Base-by-base conservation (phyloP, 2,329 filamentous ascomycete species). In the Neonectria hederae region DNA sequence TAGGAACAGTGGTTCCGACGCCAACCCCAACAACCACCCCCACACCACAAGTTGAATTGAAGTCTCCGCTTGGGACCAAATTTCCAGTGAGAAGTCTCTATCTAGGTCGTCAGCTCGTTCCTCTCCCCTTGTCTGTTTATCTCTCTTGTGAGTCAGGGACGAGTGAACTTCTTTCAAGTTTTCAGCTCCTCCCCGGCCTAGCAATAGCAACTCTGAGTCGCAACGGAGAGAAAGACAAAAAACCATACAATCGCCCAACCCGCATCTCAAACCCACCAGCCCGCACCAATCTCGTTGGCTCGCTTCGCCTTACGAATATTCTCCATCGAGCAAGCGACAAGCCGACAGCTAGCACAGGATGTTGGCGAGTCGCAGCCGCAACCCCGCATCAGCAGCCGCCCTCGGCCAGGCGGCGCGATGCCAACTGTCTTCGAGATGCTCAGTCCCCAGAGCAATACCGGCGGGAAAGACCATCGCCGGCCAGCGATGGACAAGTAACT, bases 351-450 rank as follows among this genome's bases (percentile, higher is more conserved):
- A 64, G 32, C 11, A 58, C 48, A 19, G 26, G 30, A 70, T 72
- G 70, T 67, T 72, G 59, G 62, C 59, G 51, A 66, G 65, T 62
- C 67, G 66, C 65, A 65, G 70, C 58, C 70, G 66, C 64, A 65
- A 58, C 66, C 65, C 65, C 43, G 66, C 68, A 56, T 68, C 70
- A 53, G 63, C 63, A 51, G 52, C 61, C 54, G 56, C 61, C 54
- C 59, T 72, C 62, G 65, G 65, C 46, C 64, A 63, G 58, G 48
- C 66, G 30, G 67, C 66, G 52, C 65, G 63, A 65, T 55, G 60
- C n/a, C 67, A 66, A 40, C 62, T 51, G 40, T 38, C 59, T 22
- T 59, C 53, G 46, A 63, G 49, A 13, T 62, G 35, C 17, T 60
- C 59, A n/a, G 48, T 51, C n/a, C 9, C 28, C 30, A 21, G 28